Base-by-base conservation (phyloP, 2,329 filamentous ascomycete genomes). In the Rhexocercosporidium sp. region DNA sequence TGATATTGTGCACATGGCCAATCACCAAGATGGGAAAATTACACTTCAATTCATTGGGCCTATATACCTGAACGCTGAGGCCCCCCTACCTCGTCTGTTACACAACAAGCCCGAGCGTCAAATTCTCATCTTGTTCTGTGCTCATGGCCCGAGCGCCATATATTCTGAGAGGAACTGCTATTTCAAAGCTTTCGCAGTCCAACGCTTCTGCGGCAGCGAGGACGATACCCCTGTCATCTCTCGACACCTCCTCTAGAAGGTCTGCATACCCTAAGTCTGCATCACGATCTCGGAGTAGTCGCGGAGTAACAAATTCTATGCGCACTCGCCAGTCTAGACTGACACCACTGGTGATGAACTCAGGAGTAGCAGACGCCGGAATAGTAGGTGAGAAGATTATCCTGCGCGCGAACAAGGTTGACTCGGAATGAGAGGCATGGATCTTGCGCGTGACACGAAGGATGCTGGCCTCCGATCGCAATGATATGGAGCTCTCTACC, bases 231-330 rank as follows among this genome's bases (percentile, higher is more conserved):
- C 93, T 85, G 71, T 96, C 92, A 76, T 97, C 93, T 60, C 87
- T 86, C 7, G 90, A 90, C 12, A 96, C 86, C 74, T 92, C 88
- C 77, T 97, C 94, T 47, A 97, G 80, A n/a, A 97, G 79, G 14
- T 80, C 80, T 25, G 75, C 80, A 69, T 75, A 76, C 3, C 73
- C 69, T 8, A 80, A 77, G 27, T 75, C 73, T 9, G 75, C 70
- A 49, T 82, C 81, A 44, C 77, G 74, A 37, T 79, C 77, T 11
- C 74, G 72, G 47, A 73, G 70, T 46, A 85, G 77, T 20, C 85
- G 87, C 6, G 92, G 90, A 6, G 95, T 95, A 29, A 97, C 94
- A 79, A 99, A 99, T 79, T 98, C 94, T 66, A 99, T 88, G 1
- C 93, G 85, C 39, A 99, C 83, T 77, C 91, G 92, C 96, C 96